A percentile compares a stretch with the other conserved stretches of the same genome.
Evolutionary conservation across 2,329 filamentous ascomycete species (phyloP).

Genomic region (Shiraia sp.): DNA sequence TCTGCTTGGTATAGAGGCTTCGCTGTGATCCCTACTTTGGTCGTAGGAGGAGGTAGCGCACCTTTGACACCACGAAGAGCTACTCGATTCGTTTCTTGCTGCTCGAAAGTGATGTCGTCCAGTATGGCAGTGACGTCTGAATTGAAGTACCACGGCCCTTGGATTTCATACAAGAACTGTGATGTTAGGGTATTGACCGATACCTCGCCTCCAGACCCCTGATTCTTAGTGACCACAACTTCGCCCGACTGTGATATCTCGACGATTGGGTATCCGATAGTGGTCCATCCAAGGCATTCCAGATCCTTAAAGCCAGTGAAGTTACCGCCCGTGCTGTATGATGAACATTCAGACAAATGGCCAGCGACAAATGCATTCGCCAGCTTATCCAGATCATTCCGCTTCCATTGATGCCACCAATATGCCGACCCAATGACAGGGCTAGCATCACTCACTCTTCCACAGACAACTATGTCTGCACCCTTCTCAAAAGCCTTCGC

Average conservation of each 20-base stretch:
- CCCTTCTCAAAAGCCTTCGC: conserved; percentile 46
- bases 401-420: conserved; percentile 52
- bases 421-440: conserved; percentile 50
- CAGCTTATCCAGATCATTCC: conserved; percentile 45
- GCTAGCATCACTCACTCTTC: conserved; percentile 50
- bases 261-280: conserved; percentile 38
- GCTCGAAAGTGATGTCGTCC: conserved; percentile 56
- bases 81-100: conserved; percentile 55
- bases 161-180: conserved; percentile 54
- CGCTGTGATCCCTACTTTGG: conserved; percentile 51
- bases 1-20: conserved; percentile 53
- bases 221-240: conserved; percentile 35
- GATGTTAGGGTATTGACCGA: conserved; percentile 56
- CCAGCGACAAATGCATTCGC: conserved; percentile 51
- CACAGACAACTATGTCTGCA: conserved; percentile 51
- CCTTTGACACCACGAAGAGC: conserved; percentile 51
- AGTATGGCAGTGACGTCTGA: conserved; percentile 60
- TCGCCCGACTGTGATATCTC: conserved; percentile 32
- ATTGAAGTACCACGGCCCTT: conserved; percentile 59
- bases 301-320: conserved; percentile 50
- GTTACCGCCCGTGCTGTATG: conserved; percentile 50
- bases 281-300: conserved; percentile 35
- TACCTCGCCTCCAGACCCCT: conserved; percentile 41
- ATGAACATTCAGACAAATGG: conserved; percentile 51
- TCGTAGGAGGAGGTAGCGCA: conserved; percentile 36